Evolutionary conservation across 257 asterid species (phyloP).

Genomic region (Solanum okadae): DNA sequence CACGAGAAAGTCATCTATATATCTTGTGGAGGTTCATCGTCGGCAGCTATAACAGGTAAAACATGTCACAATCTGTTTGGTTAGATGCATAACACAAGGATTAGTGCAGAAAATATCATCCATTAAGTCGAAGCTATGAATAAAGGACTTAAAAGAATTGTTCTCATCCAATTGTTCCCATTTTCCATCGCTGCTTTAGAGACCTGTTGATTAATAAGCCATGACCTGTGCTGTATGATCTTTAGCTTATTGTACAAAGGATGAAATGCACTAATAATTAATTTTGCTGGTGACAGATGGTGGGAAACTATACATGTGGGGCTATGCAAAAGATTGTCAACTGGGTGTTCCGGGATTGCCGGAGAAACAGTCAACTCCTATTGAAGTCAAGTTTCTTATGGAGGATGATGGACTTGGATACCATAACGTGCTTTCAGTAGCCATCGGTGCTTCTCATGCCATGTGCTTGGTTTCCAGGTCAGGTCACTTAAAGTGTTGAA

Average conservation of each 20-base stretch:
- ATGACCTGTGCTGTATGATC: not conserved
- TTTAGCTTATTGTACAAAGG: not conserved
- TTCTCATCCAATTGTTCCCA: not conserved
- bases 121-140: not conserved
- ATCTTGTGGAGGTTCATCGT: constrained; percentile 91
- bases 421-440: constrained; percentile 50
- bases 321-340: constrained; percentile 67
- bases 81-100: not conserved
- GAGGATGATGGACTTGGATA: constrained; percentile 63
- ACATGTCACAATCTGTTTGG: not conserved
- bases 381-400: constrained; percentile 69
- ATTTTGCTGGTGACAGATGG: constrained; percentile 32
- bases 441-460: constrained; percentile 91
- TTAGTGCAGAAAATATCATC: not conserved
- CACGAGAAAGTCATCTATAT: constrained; percentile 58
- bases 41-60: constrained; percentile 92
- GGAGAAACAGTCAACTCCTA: constrained; percentile 58
- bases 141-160: not conserved
- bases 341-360: constrained; percentile 85
- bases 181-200: not conserved
- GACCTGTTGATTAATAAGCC: not conserved
- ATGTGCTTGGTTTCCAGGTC: constrained; percentile 71
- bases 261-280: not conserved
- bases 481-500: not conserved
- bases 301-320: constrained; percentile 95